Base-by-base conservation (phyloP, 2,329 filamentous ascomycete species). In the Pseudogymnoascus sp. region DNA sequence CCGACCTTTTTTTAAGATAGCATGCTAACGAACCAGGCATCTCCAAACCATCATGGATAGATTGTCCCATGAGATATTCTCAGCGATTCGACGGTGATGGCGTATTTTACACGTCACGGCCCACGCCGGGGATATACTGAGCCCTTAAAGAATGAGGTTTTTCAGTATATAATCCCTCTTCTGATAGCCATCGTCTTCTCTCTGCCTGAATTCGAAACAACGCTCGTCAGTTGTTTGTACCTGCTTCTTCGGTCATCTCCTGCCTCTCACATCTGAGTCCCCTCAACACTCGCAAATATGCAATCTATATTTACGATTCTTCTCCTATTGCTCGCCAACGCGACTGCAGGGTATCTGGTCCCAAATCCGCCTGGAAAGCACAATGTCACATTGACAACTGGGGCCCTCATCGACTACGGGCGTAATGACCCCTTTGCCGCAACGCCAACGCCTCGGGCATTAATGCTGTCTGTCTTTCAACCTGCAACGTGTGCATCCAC, bases 401-500 rank as follows among this genome's bases (percentile, higher is more conserved):
- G 67, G 3, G 43, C 67, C 14, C 48, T 71, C n/a, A 67, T 65
- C 3, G 69, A 72, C 31, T 34, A 61, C 5, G 57, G 62, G 2
- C 64, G 69, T 2, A 25, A 63, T 11, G 68, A 70, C 25, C 23
- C 19, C 16, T 65, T 66, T 16, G 65, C 63, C 23, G 39, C 25
- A 19, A 54, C 16, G 13, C 14, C 28, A 34, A 48, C 45, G 16
- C 60, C 48, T 51, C 61, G 65, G 1, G 14, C 39, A 28, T 19
- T 71, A 11, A 65, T 71, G 61, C 60, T 66, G 13, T 65, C 66
- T n/a, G 21, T 68, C n/a, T 69, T 66, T 37, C 66, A 68, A 41
- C 68, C 69, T 3, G 28, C 54, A 14, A 10, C 16, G 1, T 31
- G 57, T 16, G 51, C 62, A 19, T 11, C 19, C 14, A 16, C 23